Base-by-base conservation (phyloP, 2,329 filamentous ascomycete species). In the Diaporthe destruens region DNA sequence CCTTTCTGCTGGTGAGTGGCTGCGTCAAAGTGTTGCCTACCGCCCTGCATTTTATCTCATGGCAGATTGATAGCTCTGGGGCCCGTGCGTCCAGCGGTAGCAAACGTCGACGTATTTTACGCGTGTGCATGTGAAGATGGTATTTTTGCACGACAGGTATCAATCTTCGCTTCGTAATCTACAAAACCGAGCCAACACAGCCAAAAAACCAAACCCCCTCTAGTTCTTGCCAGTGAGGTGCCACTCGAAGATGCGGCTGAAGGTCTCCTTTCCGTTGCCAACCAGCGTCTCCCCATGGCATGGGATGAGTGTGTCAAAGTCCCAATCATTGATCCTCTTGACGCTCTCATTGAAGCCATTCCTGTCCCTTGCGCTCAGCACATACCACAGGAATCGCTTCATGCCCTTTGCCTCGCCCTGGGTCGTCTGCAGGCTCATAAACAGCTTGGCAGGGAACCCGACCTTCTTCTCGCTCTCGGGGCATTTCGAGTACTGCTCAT, bases 281-380 rank as follows among this genome's bases (percentile, higher is more conserved):
- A 96, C 92, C 76, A 98, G 91, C 20, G 93, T 91, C 83, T 99
- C 96, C 11, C 96, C 96, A 82, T 99, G 96, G 81, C 96, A 98
- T 0, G 96, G 95, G 73, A 99, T 91, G 66, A 98, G 87, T 51
- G 91, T 91, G 75, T 92, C 89, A 80, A 98, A 98, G 72, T 96
- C 92, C 96, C 96, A 99, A 70, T 82, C 80, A 69, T 90, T 86
- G 75, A 98, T 96, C 74, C 87, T 87, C 76, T 82, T 84, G 53
- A 94, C 84, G 76, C 92, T 95, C 75, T 90, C 86, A 75, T 91
- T 91, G 81, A 95, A 97, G 18, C 89, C 91, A 6, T 82, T 76
- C 39, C 93, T 86, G 81, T 98, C 89, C 49, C 83, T 85, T 36
- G 77, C 72, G 78, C 82, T 91, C 39, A 90, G 81, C 1, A 86